phyloP scores from a whole-genome alignment of 768 basidiomycete species.

The Lactarius tabidus region DNA sequence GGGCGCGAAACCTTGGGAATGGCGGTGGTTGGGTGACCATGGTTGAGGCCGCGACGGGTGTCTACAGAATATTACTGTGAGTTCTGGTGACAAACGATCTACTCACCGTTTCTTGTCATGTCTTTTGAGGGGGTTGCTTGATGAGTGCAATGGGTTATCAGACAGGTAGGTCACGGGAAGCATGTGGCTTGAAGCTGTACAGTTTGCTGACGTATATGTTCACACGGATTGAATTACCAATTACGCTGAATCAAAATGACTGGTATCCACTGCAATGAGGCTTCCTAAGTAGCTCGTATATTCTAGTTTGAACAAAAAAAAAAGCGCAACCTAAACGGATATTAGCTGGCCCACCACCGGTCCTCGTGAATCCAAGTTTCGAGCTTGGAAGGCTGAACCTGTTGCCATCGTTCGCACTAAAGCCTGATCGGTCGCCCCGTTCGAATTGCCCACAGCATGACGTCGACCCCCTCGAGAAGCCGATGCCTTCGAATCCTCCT shows the following conservation, averaged over 20 bases:
- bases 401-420: conserved; percentile 19
- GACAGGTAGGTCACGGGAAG: conserved; percentile 12
- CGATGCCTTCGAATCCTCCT: conserved; percentile 33
- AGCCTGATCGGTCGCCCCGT: conserved; percentile 11
- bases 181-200: conserved; percentile 55
- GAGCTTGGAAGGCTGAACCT: conserved; percentile 12
- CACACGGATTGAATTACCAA: conserved; percentile 22
- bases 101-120: conserved; percentile 79
- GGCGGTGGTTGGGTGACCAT: conserved; percentile 84
- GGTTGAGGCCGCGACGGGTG: conserved; percentile 79
- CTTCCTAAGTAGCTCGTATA: conserved; percentile 13
- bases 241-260: background rate
- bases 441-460: conserved; percentile 13
- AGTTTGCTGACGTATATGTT: conserved; percentile 37
- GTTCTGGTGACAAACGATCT: background rate
- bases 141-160: conserved; percentile 2
- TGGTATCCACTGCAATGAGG: conserved; percentile 17
- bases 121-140: conserved; percentile 48
- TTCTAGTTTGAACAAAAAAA: conserved; percentile 16
- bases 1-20: conserved; percentile 74
- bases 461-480: conserved; percentile 26
- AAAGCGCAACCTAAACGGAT: conserved; percentile 12
- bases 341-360: conserved; percentile 21
- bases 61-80: conserved; percentile 43
- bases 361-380: conserved; percentile 3